Evolutionary conservation across 441 rosid genomes (phyloP), one percentile per base, ranked within the genome.

Genomic region (Eruca vesicaria): DNA sequence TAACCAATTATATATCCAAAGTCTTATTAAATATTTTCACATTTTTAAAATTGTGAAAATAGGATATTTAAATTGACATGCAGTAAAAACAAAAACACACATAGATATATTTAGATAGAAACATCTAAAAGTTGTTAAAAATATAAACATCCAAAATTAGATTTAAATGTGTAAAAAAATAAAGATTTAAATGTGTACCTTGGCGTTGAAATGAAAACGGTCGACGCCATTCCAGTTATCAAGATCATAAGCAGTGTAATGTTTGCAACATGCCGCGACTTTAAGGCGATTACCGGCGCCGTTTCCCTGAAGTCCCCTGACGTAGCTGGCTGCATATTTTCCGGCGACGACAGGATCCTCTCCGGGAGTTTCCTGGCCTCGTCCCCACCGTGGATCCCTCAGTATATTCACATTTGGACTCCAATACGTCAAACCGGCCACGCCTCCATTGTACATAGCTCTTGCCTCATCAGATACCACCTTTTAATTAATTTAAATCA

Each of bases 331-430:
- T 0, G 96, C 96, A 5, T 90, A 90, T 67, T 83, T 85, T 6
- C 88, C 88, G 9, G 90, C 88, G 16, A 88, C 19, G 2, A 86
- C 82, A 0, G 96, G 96, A 69, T 90, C 96, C 72, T 90, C 96
- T 0, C 96, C 96, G 7, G 96, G 96, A 11, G 96, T 88, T 73
- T 90, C 96, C 66, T 88, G 96, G 53, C 96, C 91, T n/a, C 91
- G 78, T 9, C 96, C 96, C 96, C 96, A 88, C 57, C 96, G 75
- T 7, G 96, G 96, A 72, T 90, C 96, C 11, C 96, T 85, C 48
- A 90, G 75, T 41, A 90, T 82, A 68, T 90, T 90, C 31, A 90
- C 96, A 65, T 90, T 90, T 18, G 96, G 96, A 50, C 91, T 87
- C 96, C 93, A 90, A 35, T 66, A 90, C 14, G 93, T 90, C 68